Evolutionary conservation across 2,329 filamentous ascomycete species (phyloP).

Genomic region (Colletotrichum liaoningense): DNA sequence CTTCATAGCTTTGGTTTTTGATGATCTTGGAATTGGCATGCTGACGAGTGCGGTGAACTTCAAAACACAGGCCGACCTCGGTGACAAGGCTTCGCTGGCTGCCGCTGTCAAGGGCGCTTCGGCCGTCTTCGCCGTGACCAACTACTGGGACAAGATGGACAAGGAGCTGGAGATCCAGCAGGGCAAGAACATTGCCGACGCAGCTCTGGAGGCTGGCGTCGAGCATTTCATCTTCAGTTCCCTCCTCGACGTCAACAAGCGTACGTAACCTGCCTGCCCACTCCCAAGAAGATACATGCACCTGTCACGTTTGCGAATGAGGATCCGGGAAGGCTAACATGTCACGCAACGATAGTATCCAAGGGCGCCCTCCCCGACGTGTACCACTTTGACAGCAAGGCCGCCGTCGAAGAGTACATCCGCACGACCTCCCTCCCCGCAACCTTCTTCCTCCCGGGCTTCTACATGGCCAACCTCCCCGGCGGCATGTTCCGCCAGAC

Average conservation of each 20-base stretch:
- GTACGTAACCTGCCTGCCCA: constrained; percentile 41
- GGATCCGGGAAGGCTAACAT: constrained; percentile 2
- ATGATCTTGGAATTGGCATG: neutral
- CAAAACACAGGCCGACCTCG: constrained; percentile 56
- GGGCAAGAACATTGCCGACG: constrained; percentile 60
- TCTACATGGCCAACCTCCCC: constrained; percentile 64
- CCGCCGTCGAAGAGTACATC: constrained; percentile 65
- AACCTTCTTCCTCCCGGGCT: constrained; percentile 63
- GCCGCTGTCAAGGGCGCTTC: constrained; percentile 57
- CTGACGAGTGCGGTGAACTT: neutral
- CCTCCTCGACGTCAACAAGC: constrained; percentile 51
- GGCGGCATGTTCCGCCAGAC: constrained; percentile 42
- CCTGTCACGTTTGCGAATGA: neutral
- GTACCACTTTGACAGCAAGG: constrained; percentile 68
- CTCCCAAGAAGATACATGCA: neutral
- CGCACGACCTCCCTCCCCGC: constrained; percentile 56
- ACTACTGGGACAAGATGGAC: constrained; percentile 59
- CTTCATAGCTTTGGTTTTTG: neutral
- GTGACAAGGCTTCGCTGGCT: constrained; percentile 56
- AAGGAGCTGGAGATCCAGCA: constrained; percentile 55
- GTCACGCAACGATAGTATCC: constrained; percentile 42
- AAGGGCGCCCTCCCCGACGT: constrained; percentile 54
- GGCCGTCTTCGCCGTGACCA: constrained; percentile 64
- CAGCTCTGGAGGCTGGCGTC: constrained; percentile 54
- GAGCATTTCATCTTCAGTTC: constrained; percentile 59